Evolutionary conservation across 169 alveolate genomes (phyloP).

Genomic region (Neospora caninum): DNA sequence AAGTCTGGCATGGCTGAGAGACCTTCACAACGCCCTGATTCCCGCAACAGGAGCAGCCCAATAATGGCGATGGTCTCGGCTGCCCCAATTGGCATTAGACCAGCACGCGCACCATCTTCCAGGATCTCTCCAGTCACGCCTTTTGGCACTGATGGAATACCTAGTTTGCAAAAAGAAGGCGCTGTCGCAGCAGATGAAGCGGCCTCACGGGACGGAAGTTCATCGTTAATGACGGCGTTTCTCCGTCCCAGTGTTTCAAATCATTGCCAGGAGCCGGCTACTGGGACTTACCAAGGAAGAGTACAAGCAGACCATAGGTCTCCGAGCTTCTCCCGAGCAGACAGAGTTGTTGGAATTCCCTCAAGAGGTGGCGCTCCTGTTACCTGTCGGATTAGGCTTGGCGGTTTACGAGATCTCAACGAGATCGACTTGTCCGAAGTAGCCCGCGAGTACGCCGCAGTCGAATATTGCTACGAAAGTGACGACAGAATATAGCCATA

Average conservation of each 20-base stretch:
- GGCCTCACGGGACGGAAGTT: too few species aligned
- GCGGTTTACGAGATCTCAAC: background rate
- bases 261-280: too few species aligned
- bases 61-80: background rate
- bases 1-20: too few species aligned
- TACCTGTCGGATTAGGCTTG: background rate
- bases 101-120: background rate
- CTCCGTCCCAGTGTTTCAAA: too few species aligned
- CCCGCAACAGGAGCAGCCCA: background rate
- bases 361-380: background rate
- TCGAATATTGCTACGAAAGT: too few species aligned
- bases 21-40: background rate
- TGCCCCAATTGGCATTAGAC: background rate
- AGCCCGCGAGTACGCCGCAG: background rate
- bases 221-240: too few species aligned
- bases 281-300: too few species aligned
- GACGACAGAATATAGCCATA: too few species aligned
- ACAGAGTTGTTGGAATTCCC: too few species aligned
- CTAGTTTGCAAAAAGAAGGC: background rate
- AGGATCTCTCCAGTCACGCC: background rate
- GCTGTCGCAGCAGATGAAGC: too few species aligned
- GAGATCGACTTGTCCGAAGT: background rate
- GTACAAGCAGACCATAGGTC: too few species aligned
- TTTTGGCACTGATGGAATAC: background rate
- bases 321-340: too few species aligned